Conservation (phyloP, 2,329 filamentous ascomycete genomes). For the Trichophaea hybrida region DNA sequence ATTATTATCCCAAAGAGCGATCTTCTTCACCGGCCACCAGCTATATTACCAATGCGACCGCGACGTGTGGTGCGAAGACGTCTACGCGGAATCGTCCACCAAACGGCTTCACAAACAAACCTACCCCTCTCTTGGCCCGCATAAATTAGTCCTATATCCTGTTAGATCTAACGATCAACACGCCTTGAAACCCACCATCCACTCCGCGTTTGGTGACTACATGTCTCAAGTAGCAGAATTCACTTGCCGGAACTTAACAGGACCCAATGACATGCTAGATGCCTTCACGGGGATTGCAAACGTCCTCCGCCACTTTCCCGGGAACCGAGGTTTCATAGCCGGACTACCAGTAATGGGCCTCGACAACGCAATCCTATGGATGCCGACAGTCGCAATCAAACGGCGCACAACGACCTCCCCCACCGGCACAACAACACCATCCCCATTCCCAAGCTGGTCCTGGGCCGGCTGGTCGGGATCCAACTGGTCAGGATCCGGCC, state of each 20-base stretch:
- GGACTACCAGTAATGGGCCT: background rate
- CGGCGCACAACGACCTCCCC: background rate
- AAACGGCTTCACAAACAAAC: background rate
- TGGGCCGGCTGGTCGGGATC: background rate
- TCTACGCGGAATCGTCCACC: background rate
- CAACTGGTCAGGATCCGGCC: background rate
- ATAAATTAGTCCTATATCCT: background rate
- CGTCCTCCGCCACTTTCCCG: background rate
- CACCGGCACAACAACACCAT: background rate
- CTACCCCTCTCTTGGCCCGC: background rate
- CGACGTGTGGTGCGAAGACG: background rate
- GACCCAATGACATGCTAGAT: background rate
- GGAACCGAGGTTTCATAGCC: background rate
- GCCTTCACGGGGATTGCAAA: conserved; percentile 1
- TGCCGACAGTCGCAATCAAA: background rate
- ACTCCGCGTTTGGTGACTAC: background rate
- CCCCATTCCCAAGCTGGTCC: background rate
- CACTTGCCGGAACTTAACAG: background rate
- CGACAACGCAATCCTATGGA: background rate
- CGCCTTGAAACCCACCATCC: background rate
- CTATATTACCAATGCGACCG: background rate
- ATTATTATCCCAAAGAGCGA: background rate
- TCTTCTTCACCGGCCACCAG: background rate
- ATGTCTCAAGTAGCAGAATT: background rate
- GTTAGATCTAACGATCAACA: background rate